Evolutionary conservation across 2,329 filamentous ascomycete species (phyloP).

Genomic region (Clonostachys solani): DNA sequence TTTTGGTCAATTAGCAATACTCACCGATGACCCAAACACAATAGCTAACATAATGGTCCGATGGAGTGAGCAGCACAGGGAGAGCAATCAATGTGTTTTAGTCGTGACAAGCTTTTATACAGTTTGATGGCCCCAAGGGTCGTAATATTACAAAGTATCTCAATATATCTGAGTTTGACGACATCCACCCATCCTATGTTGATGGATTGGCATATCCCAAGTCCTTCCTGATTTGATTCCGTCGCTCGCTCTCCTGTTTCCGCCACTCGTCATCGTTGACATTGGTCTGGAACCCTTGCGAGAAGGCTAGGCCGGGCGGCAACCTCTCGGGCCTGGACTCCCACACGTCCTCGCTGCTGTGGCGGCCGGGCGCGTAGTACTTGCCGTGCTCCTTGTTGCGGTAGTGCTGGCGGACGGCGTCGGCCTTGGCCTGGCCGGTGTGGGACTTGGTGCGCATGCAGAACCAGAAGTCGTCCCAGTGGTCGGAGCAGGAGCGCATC

Average conservation of each 20-base stretch:
- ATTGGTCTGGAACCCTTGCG: constrained; percentile 25
- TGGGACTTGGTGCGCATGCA: constrained; percentile 82
- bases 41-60: too few species aligned
- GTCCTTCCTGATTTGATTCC: constrained; percentile 25
- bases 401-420: constrained; percentile 63
- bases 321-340: constrained; percentile 63
- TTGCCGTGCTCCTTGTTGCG: constrained; percentile 59
- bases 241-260: constrained; percentile 22
- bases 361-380: constrained; percentile 58
- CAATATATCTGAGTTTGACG: not conserved
- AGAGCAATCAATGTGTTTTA: too few species aligned
- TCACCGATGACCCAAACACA: too few species aligned
- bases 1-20: too few species aligned
- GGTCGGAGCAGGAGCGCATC: constrained; percentile 72
- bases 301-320: constrained; percentile 39
- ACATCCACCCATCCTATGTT: not conserved
- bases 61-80: too few species aligned
- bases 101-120: too few species aligned
- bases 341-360: constrained; percentile 91
- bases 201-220: constrained; percentile 11
- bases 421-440: constrained; percentile 53
- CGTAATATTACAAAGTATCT: not conserved
- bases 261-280: constrained; percentile 39
- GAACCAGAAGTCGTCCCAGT: constrained; percentile 95
- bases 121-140: too few species aligned